Conservation (phyloP, 2,329 filamentous ascomycete species). For the Neonectria sp. region DNA sequence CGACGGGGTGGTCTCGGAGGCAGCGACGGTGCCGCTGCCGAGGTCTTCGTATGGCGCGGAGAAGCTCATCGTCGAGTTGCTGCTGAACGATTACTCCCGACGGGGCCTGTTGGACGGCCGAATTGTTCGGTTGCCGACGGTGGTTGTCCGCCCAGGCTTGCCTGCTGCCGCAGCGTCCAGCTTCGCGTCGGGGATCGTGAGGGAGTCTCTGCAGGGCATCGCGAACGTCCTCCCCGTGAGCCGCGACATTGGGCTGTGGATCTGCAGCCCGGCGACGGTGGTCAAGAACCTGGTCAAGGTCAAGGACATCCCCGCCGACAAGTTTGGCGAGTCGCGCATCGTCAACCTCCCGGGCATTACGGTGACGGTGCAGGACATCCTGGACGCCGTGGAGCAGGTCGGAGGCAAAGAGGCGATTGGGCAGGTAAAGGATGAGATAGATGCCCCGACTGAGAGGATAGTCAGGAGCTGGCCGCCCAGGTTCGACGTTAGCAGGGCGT, state of each 20-base stretch:
- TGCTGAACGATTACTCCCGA: constrained; percentile 56
- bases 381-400: constrained; percentile 64
- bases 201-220: constrained; percentile 66
- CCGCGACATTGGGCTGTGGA: constrained; percentile 63
- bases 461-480: constrained; percentile 69
- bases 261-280: constrained; percentile 67
- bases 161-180: constrained; percentile 74
- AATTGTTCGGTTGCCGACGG: constrained; percentile 71
- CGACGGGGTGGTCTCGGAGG: constrained; percentile 36
- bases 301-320: constrained; percentile 57
- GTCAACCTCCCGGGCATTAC: constrained; percentile 68
- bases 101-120: constrained; percentile 71
- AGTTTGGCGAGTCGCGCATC: constrained; percentile 57
- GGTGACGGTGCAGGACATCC: constrained; percentile 67
- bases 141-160: constrained; percentile 72
- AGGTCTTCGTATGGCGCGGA: constrained; percentile 74
- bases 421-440: constrained; percentile 62
- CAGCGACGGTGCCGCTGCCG: constrained; percentile 56
- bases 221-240: constrained; percentile 64
- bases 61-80: constrained; percentile 72
- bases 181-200: constrained; percentile 74
- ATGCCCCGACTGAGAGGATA: constrained; percentile 63
- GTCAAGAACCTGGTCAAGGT: constrained; percentile 64
- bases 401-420: constrained; percentile 61
- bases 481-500: constrained; percentile 67